Conservation (phyloP, 257 asterid genomes). For the Plantago ovata region DNA sequence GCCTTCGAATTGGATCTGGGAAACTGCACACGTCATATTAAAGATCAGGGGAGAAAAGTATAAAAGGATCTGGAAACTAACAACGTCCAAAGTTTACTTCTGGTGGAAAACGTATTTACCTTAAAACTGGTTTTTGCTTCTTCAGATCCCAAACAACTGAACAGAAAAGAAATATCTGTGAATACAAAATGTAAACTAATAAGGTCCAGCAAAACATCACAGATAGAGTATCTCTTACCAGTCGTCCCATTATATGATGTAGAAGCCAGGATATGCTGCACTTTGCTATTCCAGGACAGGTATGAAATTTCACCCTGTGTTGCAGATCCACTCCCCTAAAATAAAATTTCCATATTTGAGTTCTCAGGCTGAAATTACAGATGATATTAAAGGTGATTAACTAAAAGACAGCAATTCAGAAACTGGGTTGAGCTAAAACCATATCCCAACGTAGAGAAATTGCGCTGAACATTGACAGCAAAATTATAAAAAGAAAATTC, state of each 20-base stretch:
- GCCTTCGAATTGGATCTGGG: slow-evolving; percentile 45
- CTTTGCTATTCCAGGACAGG: slow-evolving; percentile 59
- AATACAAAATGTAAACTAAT: not conserved
- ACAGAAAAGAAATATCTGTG: slow-evolving; percentile 18
- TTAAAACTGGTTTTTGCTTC: slow-evolving; percentile 61
- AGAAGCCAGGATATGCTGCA: slow-evolving; percentile 56
- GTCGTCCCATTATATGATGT: slow-evolving; percentile 64
- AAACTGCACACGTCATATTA: slow-evolving; percentile 34
- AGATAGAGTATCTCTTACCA: slow-evolving; percentile 27
- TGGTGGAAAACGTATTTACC: slow-evolving; percentile 28
- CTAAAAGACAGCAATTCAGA: too few relatives aligned
- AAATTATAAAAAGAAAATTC: too few relatives aligned
- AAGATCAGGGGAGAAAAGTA: too few relatives aligned
- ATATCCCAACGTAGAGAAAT: too few relatives aligned
- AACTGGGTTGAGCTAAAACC: too few relatives aligned
- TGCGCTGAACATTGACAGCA: too few relatives aligned
- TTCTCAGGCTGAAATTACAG: not conserved
- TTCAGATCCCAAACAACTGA: slow-evolving; percentile 69
- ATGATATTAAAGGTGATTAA: not conserved
- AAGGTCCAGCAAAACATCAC: slow-evolving; percentile 7
- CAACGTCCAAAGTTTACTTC: not conserved
- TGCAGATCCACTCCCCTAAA: slow-evolving; percentile 60
- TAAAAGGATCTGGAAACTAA: not conserved
- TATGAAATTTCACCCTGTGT: slow-evolving; percentile 64
- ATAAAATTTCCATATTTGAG: slow-evolving; percentile 4